Base-by-base conservation (phyloP, 106 monocot genomes). In the Allium fistulosum region DNA sequence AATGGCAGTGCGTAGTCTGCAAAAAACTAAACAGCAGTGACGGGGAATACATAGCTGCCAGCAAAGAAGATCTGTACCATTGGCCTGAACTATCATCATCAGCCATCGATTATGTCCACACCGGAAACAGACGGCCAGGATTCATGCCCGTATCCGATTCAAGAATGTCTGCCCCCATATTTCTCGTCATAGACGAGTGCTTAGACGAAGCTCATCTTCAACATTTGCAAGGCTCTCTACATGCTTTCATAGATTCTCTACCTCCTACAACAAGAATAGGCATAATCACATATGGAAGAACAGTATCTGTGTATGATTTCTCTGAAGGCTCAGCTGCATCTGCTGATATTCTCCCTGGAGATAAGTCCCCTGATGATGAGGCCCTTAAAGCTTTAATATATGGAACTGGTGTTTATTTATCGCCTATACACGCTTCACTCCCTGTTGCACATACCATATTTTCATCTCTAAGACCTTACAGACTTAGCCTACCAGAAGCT, bases 1-100 rank as follows among this genome's bases (percentile, higher is more conserved):
- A 99, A 75, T 99, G 99, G 99, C 89, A 93, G 55, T 99, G 99
- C 65, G 85, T 87, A 53, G 85, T 99, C 56, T 99, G 99, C 70
- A 87, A 85, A 69, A 87, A 87, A 71, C 59, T 90, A 61, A 93
- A 85, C 57, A 65, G 79, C 64, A 99, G 99, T 63, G 79, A 85
- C 14, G 83, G 87, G 22, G 87, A 92, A 67, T 99, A 87, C 50
- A 67, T 87, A 62, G 92, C 81, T 48, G 50, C 78, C 37, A 85
- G 73, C 47, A 87, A 83, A 75, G 80, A 87, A 71, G 87, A 83
- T 8, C 81, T 93, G n/a, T 69, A 27, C 11, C 89, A 83, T 52
- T 87, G 75, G 70, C 79, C 87, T 8, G 92, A 99, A 74, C 80
- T 99, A 6, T 72, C 83, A 27, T 81, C 68, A 0, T 81, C 87